phyloP scores from a whole-genome alignment of 306 rosid genomes.

The Styphnolobium japonicum region DNA sequence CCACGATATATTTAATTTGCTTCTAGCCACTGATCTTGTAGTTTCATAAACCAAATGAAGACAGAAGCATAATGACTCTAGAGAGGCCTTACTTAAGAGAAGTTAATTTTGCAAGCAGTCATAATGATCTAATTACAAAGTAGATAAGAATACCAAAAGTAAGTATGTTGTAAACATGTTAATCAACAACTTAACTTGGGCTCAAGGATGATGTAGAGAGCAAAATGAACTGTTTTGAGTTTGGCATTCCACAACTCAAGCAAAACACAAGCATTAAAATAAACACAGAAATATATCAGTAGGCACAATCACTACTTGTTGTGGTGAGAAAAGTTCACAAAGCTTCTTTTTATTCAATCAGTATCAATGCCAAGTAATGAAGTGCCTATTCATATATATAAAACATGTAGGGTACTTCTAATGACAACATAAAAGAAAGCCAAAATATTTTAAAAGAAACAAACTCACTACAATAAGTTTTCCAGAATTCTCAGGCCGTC shows the following conservation, averaged over 20 bases:
- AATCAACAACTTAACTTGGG: slow-evolving; percentile 1
- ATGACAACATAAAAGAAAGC: slow-evolving; percentile 1
- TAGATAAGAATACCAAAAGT: not conserved
- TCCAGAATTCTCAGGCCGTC: slow-evolving; percentile 80
- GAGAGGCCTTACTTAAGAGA: not conserved
- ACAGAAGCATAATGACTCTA: not conserved
- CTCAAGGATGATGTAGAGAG: not conserved
- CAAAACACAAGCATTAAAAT: not conserved
- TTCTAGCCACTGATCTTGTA: not conserved
- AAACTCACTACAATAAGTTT: slow-evolving; percentile 74
- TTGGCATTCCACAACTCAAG: slow-evolving; percentile 5
- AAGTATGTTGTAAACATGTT: not conserved
- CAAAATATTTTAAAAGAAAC: slow-evolving; percentile 20
- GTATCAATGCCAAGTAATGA: not conserved
- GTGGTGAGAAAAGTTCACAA: not conserved
- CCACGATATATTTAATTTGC: slow-evolving; percentile 7
- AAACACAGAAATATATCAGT: not conserved
- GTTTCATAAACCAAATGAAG: slow-evolving; percentile 10
- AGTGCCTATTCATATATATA: not conserved
- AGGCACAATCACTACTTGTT: not conserved
- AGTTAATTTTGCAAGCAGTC: slow-evolving; percentile 6
- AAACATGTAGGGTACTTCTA: not conserved
- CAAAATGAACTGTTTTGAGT: not conserved
- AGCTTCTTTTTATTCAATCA: slow-evolving; percentile 9
- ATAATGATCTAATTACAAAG: slow-evolving; percentile 14